phyloP scores from a whole-genome alignment of 495 filamentous ascomycete genomes.

The Penicillium diatomitis region DNA sequence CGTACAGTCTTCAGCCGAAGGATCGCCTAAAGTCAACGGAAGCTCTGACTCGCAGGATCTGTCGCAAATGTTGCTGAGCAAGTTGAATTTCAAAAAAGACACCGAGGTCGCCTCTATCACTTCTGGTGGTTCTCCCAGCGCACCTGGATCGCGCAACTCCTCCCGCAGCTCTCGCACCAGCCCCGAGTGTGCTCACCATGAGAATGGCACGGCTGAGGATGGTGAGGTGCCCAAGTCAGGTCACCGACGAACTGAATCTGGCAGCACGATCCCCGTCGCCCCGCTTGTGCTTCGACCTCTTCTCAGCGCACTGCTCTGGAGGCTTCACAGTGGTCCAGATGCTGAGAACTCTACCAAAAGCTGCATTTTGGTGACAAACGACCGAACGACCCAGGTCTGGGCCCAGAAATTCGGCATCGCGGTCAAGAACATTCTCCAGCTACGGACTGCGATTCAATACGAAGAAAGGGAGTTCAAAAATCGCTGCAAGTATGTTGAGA shows the following conservation, averaged over 20 bases:
- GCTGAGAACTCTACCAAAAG: conserved; percentile 30
- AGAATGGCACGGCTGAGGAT: conserved; percentile 18
- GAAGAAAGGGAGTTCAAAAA: conserved; percentile 53
- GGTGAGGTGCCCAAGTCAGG: conserved; percentile 12
- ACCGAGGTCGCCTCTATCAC: conserved; percentile 39
- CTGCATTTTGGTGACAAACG: conserved; percentile 52
- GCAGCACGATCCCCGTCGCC: conserved; percentile 27
- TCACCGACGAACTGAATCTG: conserved; percentile 32
- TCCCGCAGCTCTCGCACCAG: conserved; percentile 43
- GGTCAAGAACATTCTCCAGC: conserved; percentile 49
- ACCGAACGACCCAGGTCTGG: conserved; percentile 44
- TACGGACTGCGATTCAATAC: conserved; percentile 48
- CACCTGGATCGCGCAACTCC: conserved; percentile 35
- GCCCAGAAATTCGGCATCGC: conserved; percentile 53
- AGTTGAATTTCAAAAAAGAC: conserved; percentile 43
- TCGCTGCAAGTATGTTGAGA: conserved; percentile 41
- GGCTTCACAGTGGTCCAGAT: conserved; percentile 42
- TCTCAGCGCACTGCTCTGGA: conserved; percentile 54
- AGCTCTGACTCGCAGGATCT: conserved; percentile 26
- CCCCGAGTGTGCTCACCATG: conserved; percentile 35
- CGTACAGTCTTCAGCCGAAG: conserved; percentile 10
- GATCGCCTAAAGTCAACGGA: conserved; percentile 7
- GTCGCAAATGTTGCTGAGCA: conserved; percentile 43
- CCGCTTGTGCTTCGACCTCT: conserved; percentile 44
- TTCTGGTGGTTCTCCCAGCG: conserved; percentile 40